A percentile compares a stretch with the other conserved stretches of the same genome.
Conservation (phyloP, 2,329 filamentous ascomycete genomes). For the Cercospora sp. region DNA sequence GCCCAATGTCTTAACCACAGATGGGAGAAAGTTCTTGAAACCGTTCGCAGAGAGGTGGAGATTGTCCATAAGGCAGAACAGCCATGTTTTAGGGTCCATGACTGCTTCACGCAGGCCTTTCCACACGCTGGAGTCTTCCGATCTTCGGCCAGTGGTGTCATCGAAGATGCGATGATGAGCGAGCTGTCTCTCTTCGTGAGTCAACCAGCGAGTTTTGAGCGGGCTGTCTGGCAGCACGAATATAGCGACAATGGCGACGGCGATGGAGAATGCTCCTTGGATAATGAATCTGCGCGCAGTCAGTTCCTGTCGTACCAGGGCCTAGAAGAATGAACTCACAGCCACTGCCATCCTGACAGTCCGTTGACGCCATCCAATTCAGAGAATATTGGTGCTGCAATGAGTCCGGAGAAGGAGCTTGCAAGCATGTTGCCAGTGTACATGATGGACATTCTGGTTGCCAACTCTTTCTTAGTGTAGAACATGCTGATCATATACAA, state of each 20-base stretch:
- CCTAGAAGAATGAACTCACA: not conserved
- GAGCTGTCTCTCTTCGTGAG: conserved; percentile 23
- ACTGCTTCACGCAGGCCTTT: conserved; percentile 14
- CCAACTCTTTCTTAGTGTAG: conserved; percentile 49
- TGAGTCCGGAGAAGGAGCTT: conserved; percentile 65
- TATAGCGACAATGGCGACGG: not conserved
- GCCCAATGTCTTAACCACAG: not conserved
- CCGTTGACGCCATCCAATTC: conserved; percentile 61
- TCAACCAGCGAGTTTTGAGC: conserved; percentile 29
- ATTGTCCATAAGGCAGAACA: conserved; percentile 10
- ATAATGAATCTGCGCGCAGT: not conserved
- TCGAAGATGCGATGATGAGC: conserved; percentile 16
- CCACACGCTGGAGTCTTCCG: conserved; percentile 15
- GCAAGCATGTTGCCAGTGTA: conserved; percentile 43
- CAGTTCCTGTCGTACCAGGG: not conserved
- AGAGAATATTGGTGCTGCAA: conserved; percentile 58
- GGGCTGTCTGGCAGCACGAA: not conserved
- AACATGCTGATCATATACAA: not conserved
- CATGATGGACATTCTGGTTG: conserved; percentile 29
- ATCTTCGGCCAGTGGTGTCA: conserved; percentile 11
- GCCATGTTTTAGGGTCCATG: conserved; percentile 14
- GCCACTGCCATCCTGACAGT: conserved; percentile 54
- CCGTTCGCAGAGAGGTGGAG: not conserved
- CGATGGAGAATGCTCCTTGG: not conserved
- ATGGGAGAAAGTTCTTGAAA: not conserved